A percentile compares a stretch with the other conserved stretches of the same genome.
phyloP scores from a whole-genome alignment of 1,284 basidiomycete species.

The Ustilago lituana region DNA sequence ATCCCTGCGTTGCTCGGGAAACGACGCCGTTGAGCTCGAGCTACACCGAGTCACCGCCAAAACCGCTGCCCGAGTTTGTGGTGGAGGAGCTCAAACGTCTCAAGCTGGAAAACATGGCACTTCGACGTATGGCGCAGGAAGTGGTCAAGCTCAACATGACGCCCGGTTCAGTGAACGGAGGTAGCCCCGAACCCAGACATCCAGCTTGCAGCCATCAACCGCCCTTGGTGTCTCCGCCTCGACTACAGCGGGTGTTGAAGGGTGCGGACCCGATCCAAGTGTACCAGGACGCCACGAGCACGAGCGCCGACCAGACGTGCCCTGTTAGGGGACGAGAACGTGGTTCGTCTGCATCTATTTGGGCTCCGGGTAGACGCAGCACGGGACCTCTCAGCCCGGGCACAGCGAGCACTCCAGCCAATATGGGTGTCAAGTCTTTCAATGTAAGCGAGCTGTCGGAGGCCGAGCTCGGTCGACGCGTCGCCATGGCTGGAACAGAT shows the following conservation, averaged over 20 bases:
- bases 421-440: slow-evolving; percentile 3
- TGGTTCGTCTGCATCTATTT: slow-evolving; percentile 30
- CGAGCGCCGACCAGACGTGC: neutral
- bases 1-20: slow-evolving; percentile 4
- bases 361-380: slow-evolving; percentile 12
- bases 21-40: neutral
- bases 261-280: slow-evolving; percentile 26
- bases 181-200: neutral
- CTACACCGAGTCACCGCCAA: slow-evolving; percentile 6
- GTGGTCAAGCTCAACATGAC: slow-evolving; percentile 17
- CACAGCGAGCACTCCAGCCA: neutral
- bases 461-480: slow-evolving; percentile 22
- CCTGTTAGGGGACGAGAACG: slow-evolving; percentile 1
- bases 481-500: slow-evolving; percentile 7
- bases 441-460: slow-evolving; percentile 12
- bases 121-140: slow-evolving; percentile 34
- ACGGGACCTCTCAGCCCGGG: neutral
- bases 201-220: slow-evolving; percentile 18
- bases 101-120: slow-evolving; percentile 47
- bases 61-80: slow-evolving; percentile 24
- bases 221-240: slow-evolving; percentile 11
- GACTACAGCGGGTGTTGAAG: slow-evolving; percentile 17
- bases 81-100: slow-evolving; percentile 39
- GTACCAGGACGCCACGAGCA: slow-evolving; percentile 5
- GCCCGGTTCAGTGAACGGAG: neutral